Evolutionary conservation across 441 rosid species (phyloP).

Genomic region (Gossypium davidsonii): DNA sequence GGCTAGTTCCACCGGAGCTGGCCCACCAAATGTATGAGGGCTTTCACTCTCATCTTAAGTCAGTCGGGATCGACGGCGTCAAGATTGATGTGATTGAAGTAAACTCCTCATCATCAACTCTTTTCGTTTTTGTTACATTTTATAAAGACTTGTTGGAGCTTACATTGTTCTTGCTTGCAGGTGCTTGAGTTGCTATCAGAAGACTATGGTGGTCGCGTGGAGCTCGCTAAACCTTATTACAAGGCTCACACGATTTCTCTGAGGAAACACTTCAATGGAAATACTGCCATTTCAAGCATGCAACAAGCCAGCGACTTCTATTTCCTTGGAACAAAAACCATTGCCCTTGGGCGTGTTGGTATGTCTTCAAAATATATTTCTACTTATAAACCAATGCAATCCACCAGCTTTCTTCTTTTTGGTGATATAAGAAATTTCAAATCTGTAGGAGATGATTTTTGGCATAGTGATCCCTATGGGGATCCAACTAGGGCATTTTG

Average conservation of each 20-base stretch:
- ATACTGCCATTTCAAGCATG: constrained; percentile 86
- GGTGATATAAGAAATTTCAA: not conserved
- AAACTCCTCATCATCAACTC: constrained; percentile 19
- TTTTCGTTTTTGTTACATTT: not conserved
- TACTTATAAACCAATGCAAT: too few relatives aligned
- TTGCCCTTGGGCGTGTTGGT: constrained; percentile 83
- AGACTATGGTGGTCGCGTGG: constrained; percentile 76
- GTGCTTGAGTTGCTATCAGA: constrained; percentile 73
- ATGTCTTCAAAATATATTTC: not conserved
- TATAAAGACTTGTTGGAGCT: not conserved
- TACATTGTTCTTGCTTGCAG: constrained; percentile 21
- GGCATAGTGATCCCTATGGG: constrained; percentile 83
- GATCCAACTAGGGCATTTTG: constrained; percentile 80
- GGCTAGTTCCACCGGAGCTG: constrained; percentile 61
- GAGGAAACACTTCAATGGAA: constrained; percentile 68
- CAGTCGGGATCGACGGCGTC: constrained; percentile 68
- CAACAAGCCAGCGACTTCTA: constrained; percentile 86
- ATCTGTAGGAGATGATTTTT: constrained; percentile 69
- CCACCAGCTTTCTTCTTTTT: too few relatives aligned
- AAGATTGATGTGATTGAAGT: constrained; percentile 89
- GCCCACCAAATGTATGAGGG: constrained; percentile 60
- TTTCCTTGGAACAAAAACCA: constrained; percentile 79
- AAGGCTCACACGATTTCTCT: constrained; percentile 62
- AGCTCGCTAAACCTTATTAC: constrained; percentile 68
- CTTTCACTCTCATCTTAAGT: constrained; percentile 56